Evolutionary conservation across 139 green algal genomes (phyloP).

Genomic region (Penium margaritaceum): DNA sequence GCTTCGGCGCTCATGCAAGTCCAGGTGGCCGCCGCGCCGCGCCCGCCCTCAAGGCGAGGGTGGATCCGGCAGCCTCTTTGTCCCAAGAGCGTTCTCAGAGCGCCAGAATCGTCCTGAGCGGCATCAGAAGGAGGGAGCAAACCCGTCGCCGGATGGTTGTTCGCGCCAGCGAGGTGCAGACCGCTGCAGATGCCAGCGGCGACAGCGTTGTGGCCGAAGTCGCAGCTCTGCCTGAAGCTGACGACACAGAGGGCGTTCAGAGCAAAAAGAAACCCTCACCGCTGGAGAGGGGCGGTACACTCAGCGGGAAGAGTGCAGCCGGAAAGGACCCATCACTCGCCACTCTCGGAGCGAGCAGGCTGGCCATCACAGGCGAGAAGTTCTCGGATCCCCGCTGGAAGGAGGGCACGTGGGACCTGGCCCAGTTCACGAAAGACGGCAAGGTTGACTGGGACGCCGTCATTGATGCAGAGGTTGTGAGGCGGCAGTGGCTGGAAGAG

Average conservation of each 20-base stretch:
- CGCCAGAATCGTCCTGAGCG: too few relatives aligned
- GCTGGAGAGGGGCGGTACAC: constrained; percentile 34
- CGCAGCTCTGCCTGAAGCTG: constrained; percentile 23
- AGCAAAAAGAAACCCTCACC: constrained; percentile 34
- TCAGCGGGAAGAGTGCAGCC: constrained; percentile 12
- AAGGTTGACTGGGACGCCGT: constrained; percentile 50
- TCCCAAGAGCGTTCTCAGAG: too few relatives aligned
- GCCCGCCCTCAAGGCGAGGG: too few relatives aligned
- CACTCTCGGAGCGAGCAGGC: constrained; percentile 4
- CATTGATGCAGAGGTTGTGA: constrained; percentile 53
- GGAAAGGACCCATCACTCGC: constrained; percentile 30
- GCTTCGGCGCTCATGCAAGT: too few relatives aligned
- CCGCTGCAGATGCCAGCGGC: constrained; percentile 17
- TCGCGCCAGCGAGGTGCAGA: too few relatives aligned
- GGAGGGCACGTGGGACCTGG: constrained; percentile 46
- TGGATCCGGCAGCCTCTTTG: too few relatives aligned
- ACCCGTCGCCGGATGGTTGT: too few relatives aligned
- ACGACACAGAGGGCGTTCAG: constrained; percentile 28
- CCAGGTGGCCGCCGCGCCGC: too few relatives aligned
- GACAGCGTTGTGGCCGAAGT: constrained; percentile 39
- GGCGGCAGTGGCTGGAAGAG: constrained; percentile 50
- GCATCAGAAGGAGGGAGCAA: too few relatives aligned
- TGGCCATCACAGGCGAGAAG: constrained; percentile 18
- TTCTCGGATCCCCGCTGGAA: constrained; percentile 45
- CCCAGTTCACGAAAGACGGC: constrained; percentile 46